Percentiles rank a stretch among this genome's conserved stretches.
These are phyloP conservation scores for Endoconidiophora polonica DNA, from an alignment of 2,329 filamentous ascomycete species.

Conservation along the genomic window DNA sequence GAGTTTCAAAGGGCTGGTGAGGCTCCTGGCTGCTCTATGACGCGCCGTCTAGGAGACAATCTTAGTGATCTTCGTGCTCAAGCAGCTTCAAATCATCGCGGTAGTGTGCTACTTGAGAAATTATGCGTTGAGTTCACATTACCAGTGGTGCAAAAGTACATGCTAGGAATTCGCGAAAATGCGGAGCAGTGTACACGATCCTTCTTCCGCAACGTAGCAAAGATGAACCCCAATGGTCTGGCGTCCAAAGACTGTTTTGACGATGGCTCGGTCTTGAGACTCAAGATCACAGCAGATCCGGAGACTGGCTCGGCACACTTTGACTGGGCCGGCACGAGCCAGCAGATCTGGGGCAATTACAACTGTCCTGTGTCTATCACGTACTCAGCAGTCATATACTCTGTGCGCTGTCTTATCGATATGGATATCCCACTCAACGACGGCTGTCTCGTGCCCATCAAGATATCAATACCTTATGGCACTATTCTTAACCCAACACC, in stretches of 20 bases:
- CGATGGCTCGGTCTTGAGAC: constrained; percentile 21
- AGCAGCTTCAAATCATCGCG: constrained; percentile 73
- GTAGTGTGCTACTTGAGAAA: constrained; percentile 51
- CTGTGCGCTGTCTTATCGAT: constrained; percentile 60
- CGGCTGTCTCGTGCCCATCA: constrained; percentile 63
- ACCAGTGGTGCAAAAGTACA: constrained; percentile 48
- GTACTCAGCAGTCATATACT: constrained; percentile 61
- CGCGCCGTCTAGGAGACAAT: constrained; percentile 65
- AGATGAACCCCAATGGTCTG: constrained; percentile 24
- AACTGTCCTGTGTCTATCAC: constrained; percentile 23
- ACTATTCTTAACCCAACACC: constrained; percentile 61
- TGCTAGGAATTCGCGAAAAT: constrained; percentile 26
- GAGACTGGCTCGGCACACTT: constrained; percentile 20
- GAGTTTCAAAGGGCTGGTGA: constrained; percentile 57
- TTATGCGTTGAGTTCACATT: constrained; percentile 60
- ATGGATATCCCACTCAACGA: constrained; percentile 78
- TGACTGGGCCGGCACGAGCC: constrained; percentile 23
- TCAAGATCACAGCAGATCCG: constrained; percentile 20
- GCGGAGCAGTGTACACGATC: constrained; percentile 48
- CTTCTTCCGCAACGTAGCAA: constrained; percentile 35
- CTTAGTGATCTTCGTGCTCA: constrained; percentile 77
- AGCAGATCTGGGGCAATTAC: constrained; percentile 21
- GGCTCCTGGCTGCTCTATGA: constrained; percentile 61
- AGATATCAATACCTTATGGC: constrained; percentile 54
- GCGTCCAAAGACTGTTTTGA: constrained; percentile 21